Evolutionary conservation across 805 yeast genomes (phyloP).

Genomic region (Hanseniaspora meyeri): DNA sequence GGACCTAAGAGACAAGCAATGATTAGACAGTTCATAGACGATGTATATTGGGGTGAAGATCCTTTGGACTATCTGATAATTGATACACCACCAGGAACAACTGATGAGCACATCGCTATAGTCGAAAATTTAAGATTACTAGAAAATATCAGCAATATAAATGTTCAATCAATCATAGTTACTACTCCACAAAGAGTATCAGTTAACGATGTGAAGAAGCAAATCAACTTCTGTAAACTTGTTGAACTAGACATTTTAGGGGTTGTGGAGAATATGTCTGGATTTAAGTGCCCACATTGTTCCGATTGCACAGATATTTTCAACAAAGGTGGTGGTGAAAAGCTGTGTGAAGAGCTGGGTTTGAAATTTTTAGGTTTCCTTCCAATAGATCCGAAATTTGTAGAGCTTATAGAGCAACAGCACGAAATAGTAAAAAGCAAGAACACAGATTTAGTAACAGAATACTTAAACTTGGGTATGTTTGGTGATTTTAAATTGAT

Average conservation of each 20-base stretch:
- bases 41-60: constrained; percentile 80
- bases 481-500: constrained; percentile 36
- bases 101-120: constrained; percentile 93
- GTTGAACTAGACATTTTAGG: constrained; percentile 75
- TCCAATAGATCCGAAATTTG: constrained; percentile 89
- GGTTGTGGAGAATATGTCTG: constrained; percentile 90
- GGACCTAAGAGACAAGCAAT: constrained; percentile 98
- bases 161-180: constrained; percentile 67
- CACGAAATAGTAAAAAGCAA: constrained; percentile 10
- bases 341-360: constrained; percentile 47
- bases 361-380: constrained; percentile 71
- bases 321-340: constrained; percentile 82
- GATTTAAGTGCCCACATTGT: constrained; percentile 89
- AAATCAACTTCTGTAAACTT: constrained; percentile 79
- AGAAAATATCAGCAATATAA: constrained; percentile 7
- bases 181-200: constrained; percentile 95
- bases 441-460: constrained; percentile 24
- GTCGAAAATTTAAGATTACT: constrained; percentile 68
- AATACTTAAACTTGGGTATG: constrained; percentile 28
- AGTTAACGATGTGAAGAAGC: constrained; percentile 87
- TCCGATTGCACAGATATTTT: constrained; percentile 85
- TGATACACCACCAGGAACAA: constrained; percentile 98
- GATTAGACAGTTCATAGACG: constrained; percentile 85
- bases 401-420: constrained; percentile 64
- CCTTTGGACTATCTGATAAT: constrained; percentile 56